A percentile compares a stretch with the other conserved stretches of the same genome.
phyloP scores from a whole-genome alignment of 2,329 filamentous ascomycete species.

The Cryphonectria nitschkei region DNA sequence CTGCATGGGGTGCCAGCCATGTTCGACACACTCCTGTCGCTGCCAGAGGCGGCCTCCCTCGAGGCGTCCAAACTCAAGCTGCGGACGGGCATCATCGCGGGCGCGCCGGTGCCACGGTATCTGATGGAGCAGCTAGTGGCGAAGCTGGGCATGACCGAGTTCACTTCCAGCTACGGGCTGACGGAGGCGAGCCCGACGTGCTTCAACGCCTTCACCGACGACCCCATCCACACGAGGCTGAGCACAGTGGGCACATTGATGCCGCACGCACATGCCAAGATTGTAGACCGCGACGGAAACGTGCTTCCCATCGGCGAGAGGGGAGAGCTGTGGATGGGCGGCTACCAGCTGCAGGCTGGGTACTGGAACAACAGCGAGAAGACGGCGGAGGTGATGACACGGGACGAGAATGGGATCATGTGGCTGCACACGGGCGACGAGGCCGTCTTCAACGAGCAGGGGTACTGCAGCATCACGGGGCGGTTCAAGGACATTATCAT shows the following conservation, averaged over 20 bases:
- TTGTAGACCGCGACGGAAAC: conserved; percentile 69
- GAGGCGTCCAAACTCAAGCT: conserved; percentile 54
- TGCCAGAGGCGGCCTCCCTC: conserved; percentile 45
- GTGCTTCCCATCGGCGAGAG: conserved; percentile 68
- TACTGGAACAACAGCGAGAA: conserved; percentile 75
- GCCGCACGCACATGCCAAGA: conserved; percentile 77
- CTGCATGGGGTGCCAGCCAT: conserved; percentile 83
- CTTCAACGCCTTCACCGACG: conserved; percentile 79
- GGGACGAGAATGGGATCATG: conserved; percentile 56
- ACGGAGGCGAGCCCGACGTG: conserved; percentile 81
- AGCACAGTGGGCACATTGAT: conserved; percentile 76
- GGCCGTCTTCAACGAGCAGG: conserved; percentile 67
- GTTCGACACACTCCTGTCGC: conserved; percentile 68
- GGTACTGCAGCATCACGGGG: conserved; percentile 74
- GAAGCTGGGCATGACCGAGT: conserved; percentile 75
- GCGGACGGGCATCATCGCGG: conserved; percentile 78
- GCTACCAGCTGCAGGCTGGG: conserved; percentile 73
- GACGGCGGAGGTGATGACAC: conserved; percentile 64
- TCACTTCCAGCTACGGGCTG: conserved; percentile 71
- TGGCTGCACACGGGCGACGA: conserved; percentile 74
- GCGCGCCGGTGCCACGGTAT: conserved; percentile 74
- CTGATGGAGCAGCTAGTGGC: conserved; percentile 74
- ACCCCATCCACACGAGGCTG: conserved; percentile 67
- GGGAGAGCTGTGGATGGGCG: conserved; percentile 78
- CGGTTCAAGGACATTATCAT: conserved; percentile 83